Conservation (phyloP, 179 eudicot species). For the Spergularia azorica region DNA sequence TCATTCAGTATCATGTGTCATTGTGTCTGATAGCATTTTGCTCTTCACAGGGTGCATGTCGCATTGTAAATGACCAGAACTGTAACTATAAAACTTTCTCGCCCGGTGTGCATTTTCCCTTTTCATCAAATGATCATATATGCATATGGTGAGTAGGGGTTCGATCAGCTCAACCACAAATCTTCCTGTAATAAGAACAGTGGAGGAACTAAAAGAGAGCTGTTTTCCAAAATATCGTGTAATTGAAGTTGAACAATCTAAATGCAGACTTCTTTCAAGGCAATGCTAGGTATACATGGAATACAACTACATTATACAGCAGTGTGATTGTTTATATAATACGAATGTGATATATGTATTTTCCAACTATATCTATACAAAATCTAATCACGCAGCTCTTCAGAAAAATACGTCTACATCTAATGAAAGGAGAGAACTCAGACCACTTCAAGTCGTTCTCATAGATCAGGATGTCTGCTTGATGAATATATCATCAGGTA, state of each 20-base stretch:
- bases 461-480: not conserved
- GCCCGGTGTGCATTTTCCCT: too few species aligned
- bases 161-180: too few species aligned
- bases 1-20: too few species aligned
- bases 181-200: too few species aligned
- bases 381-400: conserved; percentile 16
- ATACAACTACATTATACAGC: conserved; percentile 3
- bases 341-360: conserved; percentile 15
- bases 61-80: too few species aligned
- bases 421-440: not conserved
- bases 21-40: too few species aligned
- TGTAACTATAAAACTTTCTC: too few species aligned
- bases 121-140: too few species aligned
- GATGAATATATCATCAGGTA: not conserved
- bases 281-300: conserved; percentile 12
- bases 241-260: not conserved
- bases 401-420: conserved; percentile 6
- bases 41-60: too few species aligned
- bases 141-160: too few species aligned
- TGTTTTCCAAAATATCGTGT: not conserved
- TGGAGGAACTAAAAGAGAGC: not conserved
- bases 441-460: not conserved
- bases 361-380: conserved; percentile 26
- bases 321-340: conserved; percentile 19
- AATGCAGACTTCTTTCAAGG: not conserved